Evolutionary conservation across 495 filamentous ascomycete genomes (phyloP), one percentile per base, ranked within the genome.

Genomic region (Penicillium canariense): DNA sequence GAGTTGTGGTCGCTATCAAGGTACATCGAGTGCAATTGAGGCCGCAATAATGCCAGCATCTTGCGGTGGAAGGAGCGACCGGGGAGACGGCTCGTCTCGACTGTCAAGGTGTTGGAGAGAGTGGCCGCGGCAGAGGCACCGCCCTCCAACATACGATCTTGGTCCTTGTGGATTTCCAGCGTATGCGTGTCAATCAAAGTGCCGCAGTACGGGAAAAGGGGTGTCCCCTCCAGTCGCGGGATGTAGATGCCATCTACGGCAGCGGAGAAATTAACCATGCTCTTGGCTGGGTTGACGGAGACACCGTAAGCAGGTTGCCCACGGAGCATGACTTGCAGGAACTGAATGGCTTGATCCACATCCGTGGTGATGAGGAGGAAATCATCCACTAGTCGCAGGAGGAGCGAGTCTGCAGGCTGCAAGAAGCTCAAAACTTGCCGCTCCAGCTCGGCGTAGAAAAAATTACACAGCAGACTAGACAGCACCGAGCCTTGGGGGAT

Each of bases 401-500:
- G 75, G 5, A 96, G 63, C 27, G 81, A 84, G 7, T 88, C 73
- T 3, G 76, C 68, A 4, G 73, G 64, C 2, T 76, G 50, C 8
- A 93, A 65, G 63, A 96, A 97, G 1, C 69, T 64, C 3, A 98
- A 72, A 3, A 84, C 69, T 20, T 84, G 71, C 3, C 73, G 60
- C 68, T 98, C 95, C 3, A 98, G 77, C 55, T 91, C 82, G 4
- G 87, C 93, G 63, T 97, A 97, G 66, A 97, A 96, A 65, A 93
- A 89, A 66, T 91, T 97, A 78, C 95, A 97, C 0, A 98, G 77
- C 27, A 90, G 75, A 44, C 83, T 87, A 9, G 91, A 96, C 22
- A 98, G 63, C 0, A 96, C 79, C 0, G 91, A 96, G 31, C 94
- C 94, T 68, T 98, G 94, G 0, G 94, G 91, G 20, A 98, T 96